Base-by-base conservation (phyloP, 208 protist genomes). In the Herpetomonas tarakana region DNA sequence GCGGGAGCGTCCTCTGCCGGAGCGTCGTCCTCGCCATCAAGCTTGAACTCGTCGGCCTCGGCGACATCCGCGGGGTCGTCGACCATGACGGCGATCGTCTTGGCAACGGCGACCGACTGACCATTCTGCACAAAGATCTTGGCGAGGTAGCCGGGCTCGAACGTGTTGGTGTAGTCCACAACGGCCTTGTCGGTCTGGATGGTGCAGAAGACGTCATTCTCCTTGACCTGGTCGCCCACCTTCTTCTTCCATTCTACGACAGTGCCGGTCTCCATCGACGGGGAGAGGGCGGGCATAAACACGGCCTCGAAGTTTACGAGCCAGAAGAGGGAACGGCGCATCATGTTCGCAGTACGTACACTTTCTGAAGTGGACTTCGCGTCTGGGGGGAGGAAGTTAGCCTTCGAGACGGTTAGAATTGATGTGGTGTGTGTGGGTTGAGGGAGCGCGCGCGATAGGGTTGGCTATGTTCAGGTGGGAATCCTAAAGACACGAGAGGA, bases 161-260 rank as follows among this genome's bases (percentile, higher is more conserved):
- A 97, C 27, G 76, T 81, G 61, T 90, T 87, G 47, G 98, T 97
- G 71, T 97, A 98, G 74, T 98, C 97, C 62, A 98, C 91, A 0
- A 97, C 96, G 14, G 97, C 97, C 86, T 99, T 99, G 81, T 99
- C 97, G 2, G 97, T 99, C 83, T 99, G 95, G 28, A 98, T 83
- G 24, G 92, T 84, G 65, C 81, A 91, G 68, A 98, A 81, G 25
- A 97, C 79, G n/a, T 98, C 96, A 41, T 92, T 95, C 53, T 92
- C 79, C 44, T 91, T 86, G 39, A 99, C 82, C 4, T 85, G 38
- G 21, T 98, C 94, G 28, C 97, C 97, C 22, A 92, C 76, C 62
- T 94, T 94, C 68, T 92, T 92, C 74, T 90, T 93, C 92, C 92
- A 97, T 62, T 93, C 79, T 2, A 88, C 85, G 52, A 97, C 78